These are phyloP conservation scores for Pleurotus eryngii DNA, from an alignment of 768 basidiomycete genomes.

Conservation along the genomic window DNA sequence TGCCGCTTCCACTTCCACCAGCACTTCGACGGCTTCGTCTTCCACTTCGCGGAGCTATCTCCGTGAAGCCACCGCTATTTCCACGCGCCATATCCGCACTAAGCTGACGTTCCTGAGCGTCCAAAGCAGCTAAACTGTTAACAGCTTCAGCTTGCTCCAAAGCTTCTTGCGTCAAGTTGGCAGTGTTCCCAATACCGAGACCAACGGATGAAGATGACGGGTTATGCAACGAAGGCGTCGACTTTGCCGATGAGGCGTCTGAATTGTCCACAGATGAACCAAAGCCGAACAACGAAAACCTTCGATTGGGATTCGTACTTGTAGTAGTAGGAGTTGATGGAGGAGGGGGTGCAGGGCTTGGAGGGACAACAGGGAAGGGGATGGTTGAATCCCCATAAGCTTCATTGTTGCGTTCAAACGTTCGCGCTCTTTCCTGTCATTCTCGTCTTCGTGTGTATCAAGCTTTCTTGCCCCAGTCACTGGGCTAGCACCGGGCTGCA, in stretches of 20 bases:
- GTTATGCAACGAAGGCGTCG: conserved; percentile 31
- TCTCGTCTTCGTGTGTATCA: conserved; percentile 89
- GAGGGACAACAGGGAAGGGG: conserved; percentile 37
- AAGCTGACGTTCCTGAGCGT: conserved; percentile 71
- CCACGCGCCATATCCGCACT: conserved; percentile 79
- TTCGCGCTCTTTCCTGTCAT: conserved; percentile 84
- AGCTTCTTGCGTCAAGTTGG: conserved; percentile 66
- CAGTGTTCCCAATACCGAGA: conserved; percentile 28
- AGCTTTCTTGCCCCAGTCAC: conserved; percentile 71
- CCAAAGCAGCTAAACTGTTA: conserved; percentile 71
- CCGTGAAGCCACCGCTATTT: conserved; percentile 71
- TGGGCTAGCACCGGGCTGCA: conserved; percentile 59
- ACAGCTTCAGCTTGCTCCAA: conserved; percentile 78
- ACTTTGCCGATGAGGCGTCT: conserved; percentile 47
- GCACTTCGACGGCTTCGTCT: conserved; percentile 58
- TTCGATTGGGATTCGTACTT: conserved; percentile 26
- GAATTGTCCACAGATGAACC: conserved; percentile 38
- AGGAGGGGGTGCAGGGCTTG: conserved; percentile 21
- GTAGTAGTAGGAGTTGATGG: conserved; percentile 23
- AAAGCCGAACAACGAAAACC: conserved; percentile 73
- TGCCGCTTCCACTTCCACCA: conserved; percentile 66
- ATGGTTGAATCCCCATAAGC: conserved; percentile 84
- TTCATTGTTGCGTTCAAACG: conserved; percentile 90
- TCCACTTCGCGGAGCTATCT: conserved; percentile 55
- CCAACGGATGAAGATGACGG: conserved; percentile 23